These are phyloP conservation scores for Cercospora sesami DNA, from an alignment of 2,329 filamentous ascomycete species.

Conservation along the genomic window DNA sequence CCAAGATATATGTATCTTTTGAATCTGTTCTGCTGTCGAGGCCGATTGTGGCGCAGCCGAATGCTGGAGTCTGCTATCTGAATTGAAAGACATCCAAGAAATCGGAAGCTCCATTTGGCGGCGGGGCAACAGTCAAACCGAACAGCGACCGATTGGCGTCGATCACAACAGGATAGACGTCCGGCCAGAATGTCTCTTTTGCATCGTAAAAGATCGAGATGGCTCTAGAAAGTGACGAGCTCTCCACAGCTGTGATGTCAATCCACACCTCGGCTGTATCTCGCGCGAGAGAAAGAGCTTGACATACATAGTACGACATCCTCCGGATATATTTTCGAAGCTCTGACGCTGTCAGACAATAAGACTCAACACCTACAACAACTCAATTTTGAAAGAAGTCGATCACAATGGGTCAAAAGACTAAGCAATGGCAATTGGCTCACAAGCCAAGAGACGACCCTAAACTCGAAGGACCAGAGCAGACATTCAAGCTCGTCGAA, in stretches of 20 bases:
- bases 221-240: not conserved
- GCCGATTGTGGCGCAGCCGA: not conserved
- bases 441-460: conserved; percentile 43
- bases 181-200: not conserved
- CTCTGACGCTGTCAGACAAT: not conserved
- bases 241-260: conserved; percentile 8
- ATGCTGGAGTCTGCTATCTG: not conserved
- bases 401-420: conserved; percentile 56
- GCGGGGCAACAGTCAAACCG: not conserved
- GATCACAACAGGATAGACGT: not conserved
- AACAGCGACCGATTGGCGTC: not conserved
- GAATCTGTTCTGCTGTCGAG: not conserved
- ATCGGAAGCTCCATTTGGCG: not conserved
- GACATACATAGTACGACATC: conserved; percentile 1
- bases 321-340: not conserved
- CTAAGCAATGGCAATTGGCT: conserved; percentile 48
- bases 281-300: conserved; percentile 9
- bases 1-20: not conserved
- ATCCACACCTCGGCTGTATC: conserved; percentile 10
- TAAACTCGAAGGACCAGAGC: conserved; percentile 41
- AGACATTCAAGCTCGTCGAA: conserved; percentile 46
- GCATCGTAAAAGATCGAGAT: not conserved
- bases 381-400: not conserved
- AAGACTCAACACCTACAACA: not conserved
- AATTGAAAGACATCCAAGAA: not conserved